phyloP scores from a whole-genome alignment of 148 eudicot genomes.

The Nepenthes mirabilis region DNA sequence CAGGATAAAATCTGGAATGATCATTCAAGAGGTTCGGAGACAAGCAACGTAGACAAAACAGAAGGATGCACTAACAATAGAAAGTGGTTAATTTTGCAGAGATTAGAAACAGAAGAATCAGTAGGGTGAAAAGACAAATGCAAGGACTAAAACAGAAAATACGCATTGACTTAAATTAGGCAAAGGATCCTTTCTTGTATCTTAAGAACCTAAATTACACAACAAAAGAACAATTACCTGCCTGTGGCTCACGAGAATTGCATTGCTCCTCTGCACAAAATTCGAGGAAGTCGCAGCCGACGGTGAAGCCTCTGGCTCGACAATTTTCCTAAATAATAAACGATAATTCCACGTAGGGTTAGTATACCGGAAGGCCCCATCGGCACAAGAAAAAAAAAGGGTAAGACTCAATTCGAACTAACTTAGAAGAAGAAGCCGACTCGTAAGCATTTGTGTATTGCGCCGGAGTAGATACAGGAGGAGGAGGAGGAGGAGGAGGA shows the following conservation, averaged over 20 bases:
- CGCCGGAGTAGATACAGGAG: conserved; percentile 13
- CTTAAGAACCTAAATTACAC: too few species aligned
- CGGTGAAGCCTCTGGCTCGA: conserved; percentile 14
- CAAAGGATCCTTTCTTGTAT: too few species aligned
- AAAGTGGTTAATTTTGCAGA: too few species aligned
- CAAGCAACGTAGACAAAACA: not conserved
- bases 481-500: conserved; percentile 41
- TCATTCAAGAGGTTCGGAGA: too few species aligned
- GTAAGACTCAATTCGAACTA: not conserved
- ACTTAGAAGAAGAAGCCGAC: conserved; percentile 26
- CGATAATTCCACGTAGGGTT: not conserved
- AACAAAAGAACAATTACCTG: conserved; percentile 32
- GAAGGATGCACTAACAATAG: not conserved
- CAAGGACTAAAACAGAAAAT: too few species aligned
- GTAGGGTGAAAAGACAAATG: too few species aligned
- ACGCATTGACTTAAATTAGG: too few species aligned
- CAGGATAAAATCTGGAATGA: too few species aligned
- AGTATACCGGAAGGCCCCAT: too few species aligned
- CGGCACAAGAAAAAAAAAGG: too few species aligned
- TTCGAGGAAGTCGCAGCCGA: conserved; percentile 10
- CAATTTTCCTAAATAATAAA: conserved; percentile 11
- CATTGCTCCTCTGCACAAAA: conserved; percentile 25
- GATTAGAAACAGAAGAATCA: not conserved
- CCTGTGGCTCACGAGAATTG: conserved; percentile 77
- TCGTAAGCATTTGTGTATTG: conserved; percentile 8